phyloP scores from a whole-genome alignment of 768 basidiomycete species.

The Termitomyces eurrhizus region DNA sequence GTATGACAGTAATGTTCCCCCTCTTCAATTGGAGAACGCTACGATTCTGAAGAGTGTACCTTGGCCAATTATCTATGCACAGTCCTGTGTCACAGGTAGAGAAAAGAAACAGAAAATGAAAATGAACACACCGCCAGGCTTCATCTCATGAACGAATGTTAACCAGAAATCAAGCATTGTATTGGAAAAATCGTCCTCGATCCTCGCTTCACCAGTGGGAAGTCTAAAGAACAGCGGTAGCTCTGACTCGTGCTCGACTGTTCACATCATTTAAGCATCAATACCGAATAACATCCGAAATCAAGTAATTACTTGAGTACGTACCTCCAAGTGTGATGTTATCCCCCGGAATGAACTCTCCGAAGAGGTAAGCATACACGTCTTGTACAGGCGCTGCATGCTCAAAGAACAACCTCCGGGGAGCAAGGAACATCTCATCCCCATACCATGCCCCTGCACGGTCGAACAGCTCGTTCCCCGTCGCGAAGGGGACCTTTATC shows the following conservation, averaged over 20 bases:
- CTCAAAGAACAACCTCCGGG: constrained; percentile 47
- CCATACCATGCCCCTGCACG: constrained; percentile 55
- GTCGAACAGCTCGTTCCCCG: constrained; percentile 58
- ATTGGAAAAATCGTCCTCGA: constrained; percentile 44
- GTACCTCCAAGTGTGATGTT: constrained; percentile 43
- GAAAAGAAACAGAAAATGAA: not conserved
- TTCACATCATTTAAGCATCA: not conserved
- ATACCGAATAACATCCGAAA: not conserved
- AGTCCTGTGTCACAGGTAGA: not conserved
- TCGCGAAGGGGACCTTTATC: constrained; percentile 48
- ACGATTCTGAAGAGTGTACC: constrained; percentile 29
- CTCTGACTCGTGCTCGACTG: constrained; percentile 50
- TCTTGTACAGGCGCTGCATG: constrained; percentile 43
- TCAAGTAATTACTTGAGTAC: not conserved
- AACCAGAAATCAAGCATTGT: constrained; percentile 50
- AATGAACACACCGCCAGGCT: constrained; percentile 44
- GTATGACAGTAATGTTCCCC: constrained; percentile 49
- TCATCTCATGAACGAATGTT: constrained; percentile 52
- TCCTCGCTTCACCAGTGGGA: constrained; percentile 28
- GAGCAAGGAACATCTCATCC: constrained; percentile 51
- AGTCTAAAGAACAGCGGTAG: constrained; percentile 47
- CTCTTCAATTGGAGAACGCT: constrained; percentile 47
- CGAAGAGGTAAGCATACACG: constrained; percentile 52
- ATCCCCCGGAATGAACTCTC: constrained; percentile 55
- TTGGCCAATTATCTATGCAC: constrained; percentile 42